These are phyloP conservation scores for Ensete ventricosum DNA, from an alignment of 176 grass and related monocot genomes.

Conservation along the genomic window DNA sequence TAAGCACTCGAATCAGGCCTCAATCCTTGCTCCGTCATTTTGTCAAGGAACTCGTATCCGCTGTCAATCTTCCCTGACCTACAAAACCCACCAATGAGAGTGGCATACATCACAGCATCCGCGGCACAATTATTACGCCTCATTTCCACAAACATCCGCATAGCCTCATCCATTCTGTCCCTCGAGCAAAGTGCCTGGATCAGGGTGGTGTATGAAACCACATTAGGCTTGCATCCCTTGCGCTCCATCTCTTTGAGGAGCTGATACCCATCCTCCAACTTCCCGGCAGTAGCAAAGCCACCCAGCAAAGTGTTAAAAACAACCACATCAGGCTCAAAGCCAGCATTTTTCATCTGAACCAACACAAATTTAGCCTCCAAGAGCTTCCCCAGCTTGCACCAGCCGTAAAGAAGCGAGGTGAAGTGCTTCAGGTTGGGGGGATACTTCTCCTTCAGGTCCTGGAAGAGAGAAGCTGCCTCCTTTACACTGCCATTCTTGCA, in stretches of 20 bases:
- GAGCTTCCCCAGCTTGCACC: conserved; percentile 84
- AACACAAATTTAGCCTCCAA: conserved; percentile 86
- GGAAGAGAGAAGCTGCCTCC: conserved; percentile 67
- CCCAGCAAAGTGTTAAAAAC: conserved; percentile 88
- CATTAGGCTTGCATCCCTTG: conserved; percentile 60
- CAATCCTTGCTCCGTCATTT: conserved; percentile 46
- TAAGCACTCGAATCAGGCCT: conserved; percentile 53
- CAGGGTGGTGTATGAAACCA: conserved; percentile 82
- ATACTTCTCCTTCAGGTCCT: conserved; percentile 50
- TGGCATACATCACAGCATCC: conserved; percentile 58
- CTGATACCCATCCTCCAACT: conserved; percentile 77
- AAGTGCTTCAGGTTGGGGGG: conserved; percentile 59
- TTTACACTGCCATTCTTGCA: conserved; percentile 47
- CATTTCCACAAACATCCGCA: conserved; percentile 96
- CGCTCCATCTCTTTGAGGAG: conserved; percentile 59
- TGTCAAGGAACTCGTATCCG: conserved; percentile 68
- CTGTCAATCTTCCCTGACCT: conserved; percentile 54
- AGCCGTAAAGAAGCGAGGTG: conserved; percentile 81
- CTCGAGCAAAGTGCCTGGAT: conserved; percentile 74
- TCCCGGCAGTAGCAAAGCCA: conserved; percentile 58
- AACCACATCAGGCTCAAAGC: conserved; percentile 63
- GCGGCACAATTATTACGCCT: conserved; percentile 46
- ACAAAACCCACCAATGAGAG: conserved; percentile 65
- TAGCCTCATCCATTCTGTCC: conserved; percentile 74
- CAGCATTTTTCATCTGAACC: conserved; percentile 58